Conservation (phyloP, 169 alveolate genomes). For the Babesia sp. region DNA sequence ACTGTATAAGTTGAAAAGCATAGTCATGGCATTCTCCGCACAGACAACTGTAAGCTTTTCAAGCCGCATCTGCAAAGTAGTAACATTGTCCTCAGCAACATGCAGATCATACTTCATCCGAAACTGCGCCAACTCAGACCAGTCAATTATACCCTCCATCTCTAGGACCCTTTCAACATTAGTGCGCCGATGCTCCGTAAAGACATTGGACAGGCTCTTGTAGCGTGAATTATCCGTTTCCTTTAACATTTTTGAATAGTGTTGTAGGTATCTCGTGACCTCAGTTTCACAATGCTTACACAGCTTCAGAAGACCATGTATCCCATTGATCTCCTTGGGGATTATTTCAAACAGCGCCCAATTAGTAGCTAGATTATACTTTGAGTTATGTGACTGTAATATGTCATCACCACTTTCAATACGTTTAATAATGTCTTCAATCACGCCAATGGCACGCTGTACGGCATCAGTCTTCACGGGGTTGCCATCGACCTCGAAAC, state of each 20-base stretch:
- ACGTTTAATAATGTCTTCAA: background rate
- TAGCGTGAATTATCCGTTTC: background rate
- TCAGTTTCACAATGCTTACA: slow-evolving; percentile 29
- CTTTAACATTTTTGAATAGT: slow-evolving; percentile 4
- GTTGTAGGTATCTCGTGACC: background rate
- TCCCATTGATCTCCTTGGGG: slow-evolving; percentile 33
- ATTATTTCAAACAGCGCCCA: slow-evolving; percentile 60
- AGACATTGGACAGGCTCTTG: background rate
- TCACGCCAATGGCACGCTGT: background rate
- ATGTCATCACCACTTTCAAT: background rate
- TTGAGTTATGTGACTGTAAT: background rate
- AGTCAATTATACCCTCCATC: slow-evolving; percentile 12
- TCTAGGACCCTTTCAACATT: slow-evolving; percentile 9
- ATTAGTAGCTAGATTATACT: background rate
- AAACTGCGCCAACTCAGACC: slow-evolving; percentile 4
- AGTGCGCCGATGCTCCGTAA: background rate
- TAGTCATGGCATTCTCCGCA: slow-evolving; percentile 19
- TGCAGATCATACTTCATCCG: background rate
- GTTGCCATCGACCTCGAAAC: slow-evolving; percentile 6
- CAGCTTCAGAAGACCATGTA: slow-evolving; percentile 6
- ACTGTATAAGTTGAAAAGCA: slow-evolving; percentile 25
- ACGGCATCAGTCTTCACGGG: background rate
- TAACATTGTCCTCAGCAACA: background rate
- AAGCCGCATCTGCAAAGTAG: background rate
- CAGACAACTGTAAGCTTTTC: slow-evolving; percentile 16